Evolutionary conservation across 306 rosid species (phyloP), one percentile per base, ranked within the genome.

Genomic region (Corylus heterophylla): DNA sequence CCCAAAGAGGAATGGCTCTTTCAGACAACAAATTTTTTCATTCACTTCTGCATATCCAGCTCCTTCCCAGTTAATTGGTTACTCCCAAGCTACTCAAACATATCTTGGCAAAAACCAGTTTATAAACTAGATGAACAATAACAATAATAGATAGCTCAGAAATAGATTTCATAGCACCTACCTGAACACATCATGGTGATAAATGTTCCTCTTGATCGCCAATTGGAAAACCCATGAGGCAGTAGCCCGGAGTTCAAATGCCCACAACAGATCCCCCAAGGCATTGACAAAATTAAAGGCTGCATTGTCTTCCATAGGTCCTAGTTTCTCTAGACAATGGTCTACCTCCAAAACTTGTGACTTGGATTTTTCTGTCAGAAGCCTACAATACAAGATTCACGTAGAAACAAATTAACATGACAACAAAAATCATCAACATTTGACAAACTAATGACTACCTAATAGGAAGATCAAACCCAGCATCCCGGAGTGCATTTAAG

Each of bases 171-270:
- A 37, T 17, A 77, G 77, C 52, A 77, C 82, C 81, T 74, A 92
- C 98, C 97, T 88, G 81, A 94, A 92, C 67, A 91, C 73, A 79
- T 89, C 84, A 82, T 74, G 89, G 69, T 80, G 89, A 85, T 85
- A 94, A 75, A 94, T 91, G 81, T 84, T 88, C 86, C 89, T 91
- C 88, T 85, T 85, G 84, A 92, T 88, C 37, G 98, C 95, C 81
- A 94, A 77, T 70, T 94, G 97, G 83, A 92, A 92, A 86, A 94
- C 89, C 98, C 98, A 94, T 18, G 97, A 91, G 73, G 97, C 97
- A 63, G 97, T 84, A 44, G 98, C 97, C 75, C 97, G 90, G 74
- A 88, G 92, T 88, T 92, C 97, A 85, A 89, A 94, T 73, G 97
- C 98, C 98, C 98, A 94, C 88, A 92, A 85, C 73, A 92, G 93